Conservation (phyloP, 257 asterid species). For the Nicotiana noctiflora region DNA sequence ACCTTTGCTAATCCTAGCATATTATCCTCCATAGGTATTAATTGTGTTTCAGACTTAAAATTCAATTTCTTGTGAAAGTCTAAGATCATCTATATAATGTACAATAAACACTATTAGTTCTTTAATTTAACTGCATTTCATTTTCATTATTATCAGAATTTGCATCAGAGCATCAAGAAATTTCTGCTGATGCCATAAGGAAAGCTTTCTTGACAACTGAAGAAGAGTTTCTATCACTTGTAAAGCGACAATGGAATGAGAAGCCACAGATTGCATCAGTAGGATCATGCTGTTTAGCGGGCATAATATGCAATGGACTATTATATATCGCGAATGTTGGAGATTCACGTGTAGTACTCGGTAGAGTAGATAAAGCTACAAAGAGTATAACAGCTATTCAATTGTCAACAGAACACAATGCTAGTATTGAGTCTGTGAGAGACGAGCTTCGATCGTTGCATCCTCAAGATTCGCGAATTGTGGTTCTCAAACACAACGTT, state of each 20-base stretch:
- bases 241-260: slow-evolving; percentile 58
- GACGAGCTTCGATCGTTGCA: slow-evolving; percentile 64
- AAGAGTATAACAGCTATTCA: slow-evolving; percentile 61
- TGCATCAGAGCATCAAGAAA: slow-evolving; percentile 59
- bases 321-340: slow-evolving; percentile 81
- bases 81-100: neutral
- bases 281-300: slow-evolving; percentile 89
- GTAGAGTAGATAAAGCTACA: slow-evolving; percentile 45
- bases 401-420: slow-evolving; percentile 83
- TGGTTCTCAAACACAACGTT: slow-evolving; percentile 71
- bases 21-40: neutral
- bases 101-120: too few relatives aligned
- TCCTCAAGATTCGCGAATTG: slow-evolving; percentile 77
- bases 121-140: neutral
- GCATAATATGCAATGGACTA: slow-evolving; percentile 62
- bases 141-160: slow-evolving; percentile 31
- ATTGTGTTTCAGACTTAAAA: neutral
- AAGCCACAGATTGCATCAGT: slow-evolving; percentile 85
- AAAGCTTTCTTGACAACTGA: slow-evolving; percentile 85
- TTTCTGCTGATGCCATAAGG: slow-evolving; percentile 59
- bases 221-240: slow-evolving; percentile 66
- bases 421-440: slow-evolving; percentile 61
- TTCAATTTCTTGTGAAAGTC: too few relatives aligned
- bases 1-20: neutral
- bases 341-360: slow-evolving; percentile 83